Conservation (phyloP, 148 eudicot species). For the Dysphania ambrosioides region DNA sequence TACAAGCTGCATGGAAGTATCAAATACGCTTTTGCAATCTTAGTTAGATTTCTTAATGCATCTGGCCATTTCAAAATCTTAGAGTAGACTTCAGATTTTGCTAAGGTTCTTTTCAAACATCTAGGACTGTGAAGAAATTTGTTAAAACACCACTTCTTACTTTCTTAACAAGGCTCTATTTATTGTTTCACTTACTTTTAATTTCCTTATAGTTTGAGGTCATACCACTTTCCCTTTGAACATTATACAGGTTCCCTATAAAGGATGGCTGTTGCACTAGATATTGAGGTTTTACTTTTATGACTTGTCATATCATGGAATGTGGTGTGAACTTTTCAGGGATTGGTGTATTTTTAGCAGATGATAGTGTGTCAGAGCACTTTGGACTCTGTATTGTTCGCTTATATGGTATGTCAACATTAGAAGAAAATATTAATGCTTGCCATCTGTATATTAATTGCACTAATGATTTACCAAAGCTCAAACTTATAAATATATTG, state of each 20-base stretch:
- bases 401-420: neutral
- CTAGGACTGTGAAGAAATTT: neutral
- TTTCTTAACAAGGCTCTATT: neutral
- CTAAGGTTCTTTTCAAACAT: neutral
- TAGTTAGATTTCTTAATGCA: neutral
- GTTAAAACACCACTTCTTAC: neutral
- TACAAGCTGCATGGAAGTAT: neutral
- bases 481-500: neutral
- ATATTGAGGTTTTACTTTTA: neutral
- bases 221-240: no score
- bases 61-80: neutral
- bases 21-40: neutral
- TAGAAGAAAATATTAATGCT: neutral
- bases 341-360: neutral
- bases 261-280: neutral
- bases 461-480: neutral
- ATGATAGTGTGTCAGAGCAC: neutral
- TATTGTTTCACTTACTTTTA: constrained; percentile 3
- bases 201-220: neutral
- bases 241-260: neutral
- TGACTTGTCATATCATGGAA: neutral
- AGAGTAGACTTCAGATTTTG: neutral
- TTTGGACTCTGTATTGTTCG: neutral
- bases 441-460: neutral
- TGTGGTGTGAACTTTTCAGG: neutral